These are phyloP conservation scores for Fusarium falciforme DNA, from an alignment of 2,329 filamentous ascomycete species.

Conservation along the genomic window DNA sequence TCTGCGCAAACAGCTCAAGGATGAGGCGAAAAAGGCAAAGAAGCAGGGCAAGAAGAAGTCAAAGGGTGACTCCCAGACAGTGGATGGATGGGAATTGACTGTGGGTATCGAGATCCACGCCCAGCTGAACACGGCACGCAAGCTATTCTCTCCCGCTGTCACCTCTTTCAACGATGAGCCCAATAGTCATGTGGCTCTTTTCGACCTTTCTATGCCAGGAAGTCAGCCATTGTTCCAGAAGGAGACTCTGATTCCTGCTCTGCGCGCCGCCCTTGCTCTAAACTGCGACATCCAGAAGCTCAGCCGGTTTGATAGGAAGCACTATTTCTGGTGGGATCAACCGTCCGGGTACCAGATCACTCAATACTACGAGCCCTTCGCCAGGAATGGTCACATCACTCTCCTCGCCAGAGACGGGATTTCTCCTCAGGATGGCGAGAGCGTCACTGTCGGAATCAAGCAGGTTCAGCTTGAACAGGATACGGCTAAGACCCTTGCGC, in stretches of 20 bases:
- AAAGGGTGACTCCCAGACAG: conserved; percentile 61
- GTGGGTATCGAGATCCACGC: conserved; percentile 98
- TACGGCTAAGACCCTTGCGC: conserved; percentile 90
- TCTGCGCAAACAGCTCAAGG: conserved; percentile 78
- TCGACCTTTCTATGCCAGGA: conserved; percentile 90
- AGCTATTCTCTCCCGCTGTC: conserved; percentile 85
- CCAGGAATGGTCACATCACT: conserved; percentile 76
- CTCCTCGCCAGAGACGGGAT: conserved; percentile 84
- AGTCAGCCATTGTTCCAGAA: conserved; percentile 88
- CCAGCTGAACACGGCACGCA: conserved; percentile 87
- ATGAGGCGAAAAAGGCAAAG: conserved; percentile 77
- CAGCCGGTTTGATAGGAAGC: conserved; percentile 94
- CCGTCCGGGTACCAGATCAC: conserved; percentile 97
- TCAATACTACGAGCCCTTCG: conserved; percentile 86
- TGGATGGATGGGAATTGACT: conserved; percentile 87
- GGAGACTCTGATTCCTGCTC: conserved; percentile 85
- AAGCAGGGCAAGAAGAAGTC: conserved; percentile 66
- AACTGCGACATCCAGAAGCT: conserved; percentile 80
- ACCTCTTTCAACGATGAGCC: conserved; percentile 75
- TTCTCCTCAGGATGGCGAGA: conserved; percentile 75
- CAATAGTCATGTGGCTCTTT: conserved; percentile 88
- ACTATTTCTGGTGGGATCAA: conserved; percentile 99
- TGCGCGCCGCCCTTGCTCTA: conserved; percentile 88
- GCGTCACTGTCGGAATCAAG: conserved; percentile 83
- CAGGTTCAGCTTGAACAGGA: conserved; percentile 98